Conservation (phyloP, 805 yeast species). For the Teunomyces atbi region DNA sequence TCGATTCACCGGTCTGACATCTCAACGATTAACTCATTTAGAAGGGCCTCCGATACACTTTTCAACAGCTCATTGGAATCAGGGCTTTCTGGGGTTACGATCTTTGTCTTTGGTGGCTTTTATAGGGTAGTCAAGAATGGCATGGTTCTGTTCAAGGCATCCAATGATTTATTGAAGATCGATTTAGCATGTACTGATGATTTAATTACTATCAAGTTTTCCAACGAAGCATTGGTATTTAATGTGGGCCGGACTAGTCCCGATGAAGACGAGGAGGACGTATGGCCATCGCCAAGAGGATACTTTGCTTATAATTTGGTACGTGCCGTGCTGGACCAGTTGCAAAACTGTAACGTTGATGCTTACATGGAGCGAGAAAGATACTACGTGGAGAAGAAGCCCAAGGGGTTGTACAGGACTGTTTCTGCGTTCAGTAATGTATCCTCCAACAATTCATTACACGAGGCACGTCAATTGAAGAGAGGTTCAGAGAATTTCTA, state of each 20-base stretch:
- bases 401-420: not conserved
- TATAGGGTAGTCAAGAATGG: constrained; percentile 14
- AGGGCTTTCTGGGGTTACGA: constrained; percentile 17
- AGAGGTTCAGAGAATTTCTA: not conserved
- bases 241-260: constrained; percentile 6
- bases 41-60: not conserved
- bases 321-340: constrained; percentile 14
- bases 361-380: constrained; percentile 9
- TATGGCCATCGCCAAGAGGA: constrained; percentile 40
- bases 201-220: constrained; percentile 12
- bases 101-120: constrained; percentile 43
- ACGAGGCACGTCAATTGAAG: not conserved
- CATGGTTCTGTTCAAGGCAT: constrained; percentile 23
- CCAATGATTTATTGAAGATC: constrained; percentile 34
- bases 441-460: constrained; percentile 8
- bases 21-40: not conserved
- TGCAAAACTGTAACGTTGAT: constrained; percentile 19
- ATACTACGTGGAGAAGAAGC: not conserved
- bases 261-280: constrained; percentile 6
- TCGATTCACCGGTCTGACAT: not conserved
- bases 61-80: not conserved
- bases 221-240: constrained; percentile 20
- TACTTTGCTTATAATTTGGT: constrained; percentile 35
- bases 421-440: constrained; percentile 6
- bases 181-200: constrained; percentile 29